Base-by-base conservation (phyloP, 2,329 filamentous ascomycete species). In the Davidsoniella eucalypti region DNA sequence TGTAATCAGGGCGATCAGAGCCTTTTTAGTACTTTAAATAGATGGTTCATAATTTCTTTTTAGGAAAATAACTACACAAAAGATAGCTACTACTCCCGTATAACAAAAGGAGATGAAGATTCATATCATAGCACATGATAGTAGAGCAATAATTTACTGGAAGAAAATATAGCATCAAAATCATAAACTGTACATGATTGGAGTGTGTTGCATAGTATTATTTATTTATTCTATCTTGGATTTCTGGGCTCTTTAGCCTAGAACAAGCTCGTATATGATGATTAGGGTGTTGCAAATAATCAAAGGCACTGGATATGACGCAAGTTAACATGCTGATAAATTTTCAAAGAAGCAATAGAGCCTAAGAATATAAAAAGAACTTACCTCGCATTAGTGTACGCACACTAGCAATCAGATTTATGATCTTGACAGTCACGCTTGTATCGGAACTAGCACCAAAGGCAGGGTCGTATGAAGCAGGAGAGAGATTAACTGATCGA, bases 311-410 rank as follows among this genome's bases (percentile, higher is more conserved):
- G 58, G n/a, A 16, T 16, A 16, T 21, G 17, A 25, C 16, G 33
- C 6, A 23, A 16, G 17, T 51, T 46, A 40, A 38, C 9, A 36
- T 4, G 43, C 7, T 33, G 29, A 36, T 12, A 29, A n/a, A 25
- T 5, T 23, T 23, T 23, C 21, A 23, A 23, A 5, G 21, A 23
- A 23, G 21, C 21, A 23, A 5, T 23, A 5, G 21, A 23, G 21
- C 5, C 21, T 10, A 16, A 14, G 26, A 17, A 21, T 7, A 9
- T 3, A 16, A 9, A 58, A 29, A 1, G 17, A 14, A 58, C 63
- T 48, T 59, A 95, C 88, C 87, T 69, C 90, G 78, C 86, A 94
- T 94, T 50, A 96, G 70, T 52, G 86, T 94, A 64, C 90, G 75
- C 58, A 95, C 82, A 60, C 85, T 92, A 36, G 85, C 84, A 57